Evolutionary conservation across 805 yeast genomes (phyloP).

Genomic region (Saturnispora diversa): DNA sequence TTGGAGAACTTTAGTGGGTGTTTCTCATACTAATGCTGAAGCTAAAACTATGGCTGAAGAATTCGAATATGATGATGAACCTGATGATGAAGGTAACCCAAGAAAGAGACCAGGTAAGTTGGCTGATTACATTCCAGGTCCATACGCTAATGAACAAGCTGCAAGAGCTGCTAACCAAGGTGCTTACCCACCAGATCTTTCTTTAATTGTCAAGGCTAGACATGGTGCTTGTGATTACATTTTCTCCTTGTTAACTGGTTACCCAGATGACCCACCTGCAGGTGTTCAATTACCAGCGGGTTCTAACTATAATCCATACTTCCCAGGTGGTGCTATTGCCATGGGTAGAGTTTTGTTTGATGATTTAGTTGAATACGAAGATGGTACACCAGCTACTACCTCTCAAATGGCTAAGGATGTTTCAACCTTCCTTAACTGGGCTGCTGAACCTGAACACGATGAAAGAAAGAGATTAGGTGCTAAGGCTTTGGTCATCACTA

Average conservation of each 20-base stretch:
- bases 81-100: slow-evolving; percentile 94
- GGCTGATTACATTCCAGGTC: slow-evolving; percentile 91
- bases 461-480: slow-evolving; percentile 95
- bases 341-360: slow-evolving; percentile 98
- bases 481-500: slow-evolving; percentile 76
- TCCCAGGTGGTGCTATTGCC: slow-evolving; percentile 99
- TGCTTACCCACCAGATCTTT: slow-evolving; percentile 96
- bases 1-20: slow-evolving; percentile 98
- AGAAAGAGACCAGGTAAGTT: slow-evolving; percentile 97
- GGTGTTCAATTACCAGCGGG: slow-evolving; percentile 93
- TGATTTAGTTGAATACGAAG: slow-evolving; percentile 96
- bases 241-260: slow-evolving; percentile 91
- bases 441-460: slow-evolving; percentile 97
- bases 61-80: slow-evolving; percentile 95
- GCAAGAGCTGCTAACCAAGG: slow-evolving; percentile 99
- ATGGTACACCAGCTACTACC: slow-evolving; percentile 97
- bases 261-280: slow-evolving; percentile 98
- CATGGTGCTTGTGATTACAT: slow-evolving; percentile 97
- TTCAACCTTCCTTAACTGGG: slow-evolving; percentile 92
- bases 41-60: slow-evolving; percentile 92
- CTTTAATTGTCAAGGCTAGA: slow-evolving; percentile 96
- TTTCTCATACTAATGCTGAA: slow-evolving; percentile 84
- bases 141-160: slow-evolving; percentile 96
- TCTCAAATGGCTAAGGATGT: slow-evolving; percentile 99
- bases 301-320: slow-evolving; percentile 96